These are phyloP conservation scores for Tilletiaria anomala DNA, from an alignment of 1,284 basidiomycete genomes.

Conservation along the genomic window DNA sequence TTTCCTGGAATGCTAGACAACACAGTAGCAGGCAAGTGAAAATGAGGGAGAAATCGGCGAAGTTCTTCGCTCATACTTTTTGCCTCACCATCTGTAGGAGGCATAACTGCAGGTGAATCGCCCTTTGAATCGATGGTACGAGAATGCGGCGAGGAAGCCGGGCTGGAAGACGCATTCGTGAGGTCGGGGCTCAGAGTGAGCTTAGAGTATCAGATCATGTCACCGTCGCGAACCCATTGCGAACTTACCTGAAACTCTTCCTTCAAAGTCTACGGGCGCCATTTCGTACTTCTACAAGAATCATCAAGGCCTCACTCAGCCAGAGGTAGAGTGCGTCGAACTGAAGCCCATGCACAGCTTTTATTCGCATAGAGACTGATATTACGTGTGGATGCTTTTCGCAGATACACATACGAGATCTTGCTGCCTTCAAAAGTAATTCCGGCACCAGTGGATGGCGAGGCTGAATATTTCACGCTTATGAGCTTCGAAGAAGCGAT, in stretches of 20 bases:
- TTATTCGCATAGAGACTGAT: no score
- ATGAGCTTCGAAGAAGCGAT: conserved; percentile 28
- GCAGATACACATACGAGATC: conserved; percentile 40
- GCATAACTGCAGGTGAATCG: conserved; percentile 54
- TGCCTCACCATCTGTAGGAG: conserved; percentile 42
- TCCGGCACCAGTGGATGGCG: conserved; percentile 69
- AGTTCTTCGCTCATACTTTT: background rate
- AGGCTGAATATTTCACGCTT: conserved; percentile 72
- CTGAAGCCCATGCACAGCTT: no score
- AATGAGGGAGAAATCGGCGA: conserved; percentile 6
- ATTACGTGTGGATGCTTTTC: no score
- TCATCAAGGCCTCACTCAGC: conserved; percentile 38
- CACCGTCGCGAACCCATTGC: background rate
- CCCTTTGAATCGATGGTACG: conserved; percentile 67
- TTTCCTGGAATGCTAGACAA: conserved; percentile 30
- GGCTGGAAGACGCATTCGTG: conserved; percentile 53
- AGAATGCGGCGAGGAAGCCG: conserved; percentile 85
- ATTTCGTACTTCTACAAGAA: conserved; percentile 50
- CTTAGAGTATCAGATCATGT: conserved; percentile 15
- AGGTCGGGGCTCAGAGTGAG: conserved; percentile 51
- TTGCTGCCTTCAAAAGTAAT: conserved; percentile 41
- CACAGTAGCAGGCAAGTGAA: conserved; percentile 20
- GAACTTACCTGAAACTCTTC: conserved; percentile 5
- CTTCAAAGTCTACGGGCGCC: conserved; percentile 19
- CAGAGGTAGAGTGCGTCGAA: conserved; percentile 36